Evolutionary conservation across 208 protist species (phyloP).

Genomic region (Wallacemonas sp.): DNA sequence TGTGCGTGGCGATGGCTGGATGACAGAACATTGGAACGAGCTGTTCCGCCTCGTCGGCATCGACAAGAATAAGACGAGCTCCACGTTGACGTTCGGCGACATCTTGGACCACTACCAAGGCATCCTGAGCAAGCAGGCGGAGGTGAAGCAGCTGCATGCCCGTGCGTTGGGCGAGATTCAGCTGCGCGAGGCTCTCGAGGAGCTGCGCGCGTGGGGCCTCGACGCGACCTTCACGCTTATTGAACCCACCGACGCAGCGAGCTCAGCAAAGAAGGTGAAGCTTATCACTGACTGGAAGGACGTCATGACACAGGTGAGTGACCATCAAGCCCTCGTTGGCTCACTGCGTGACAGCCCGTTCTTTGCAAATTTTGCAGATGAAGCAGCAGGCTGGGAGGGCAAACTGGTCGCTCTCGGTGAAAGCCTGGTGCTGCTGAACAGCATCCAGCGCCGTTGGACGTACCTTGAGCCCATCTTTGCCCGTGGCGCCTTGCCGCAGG

Average conservation of each 20-base stretch:
- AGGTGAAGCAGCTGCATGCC: slow-evolving; percentile 92
- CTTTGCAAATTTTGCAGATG: slow-evolving; percentile 92
- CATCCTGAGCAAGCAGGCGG: slow-evolving; percentile 75
- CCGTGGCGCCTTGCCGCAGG: slow-evolving; percentile 94
- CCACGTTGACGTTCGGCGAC: slow-evolving; percentile 88
- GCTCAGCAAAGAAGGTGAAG: slow-evolving; percentile 53
- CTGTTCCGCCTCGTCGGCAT: slow-evolving; percentile 92
- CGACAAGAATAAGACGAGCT: slow-evolving; percentile 64
- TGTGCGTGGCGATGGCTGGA: slow-evolving; percentile 94
- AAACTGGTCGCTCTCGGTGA: slow-evolving; percentile 89
- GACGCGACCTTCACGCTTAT: slow-evolving; percentile 88
- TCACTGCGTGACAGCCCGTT: slow-evolving; percentile 96
- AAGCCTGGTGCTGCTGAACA: slow-evolving; percentile 87
- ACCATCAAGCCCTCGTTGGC: slow-evolving; percentile 93
- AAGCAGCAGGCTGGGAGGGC: slow-evolving; percentile 86
- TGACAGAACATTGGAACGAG: slow-evolving; percentile 96
- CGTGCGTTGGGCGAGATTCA: slow-evolving; percentile 94
- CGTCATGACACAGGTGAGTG: slow-evolving; percentile 93
- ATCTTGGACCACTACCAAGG: slow-evolving; percentile 78
- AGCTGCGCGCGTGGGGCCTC: slow-evolving; percentile 92
- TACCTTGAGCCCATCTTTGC: slow-evolving; percentile 98
- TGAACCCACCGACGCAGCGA: slow-evolving; percentile 27
- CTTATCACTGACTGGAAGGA: slow-evolving; percentile 99
- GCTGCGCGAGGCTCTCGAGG: slow-evolving; percentile 94
- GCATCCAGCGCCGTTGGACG: slow-evolving; percentile 97